These are phyloP conservation scores for Fraxinus paxiana DNA, from an alignment of 305 asterid genomes.

Conservation along the genomic window DNA sequence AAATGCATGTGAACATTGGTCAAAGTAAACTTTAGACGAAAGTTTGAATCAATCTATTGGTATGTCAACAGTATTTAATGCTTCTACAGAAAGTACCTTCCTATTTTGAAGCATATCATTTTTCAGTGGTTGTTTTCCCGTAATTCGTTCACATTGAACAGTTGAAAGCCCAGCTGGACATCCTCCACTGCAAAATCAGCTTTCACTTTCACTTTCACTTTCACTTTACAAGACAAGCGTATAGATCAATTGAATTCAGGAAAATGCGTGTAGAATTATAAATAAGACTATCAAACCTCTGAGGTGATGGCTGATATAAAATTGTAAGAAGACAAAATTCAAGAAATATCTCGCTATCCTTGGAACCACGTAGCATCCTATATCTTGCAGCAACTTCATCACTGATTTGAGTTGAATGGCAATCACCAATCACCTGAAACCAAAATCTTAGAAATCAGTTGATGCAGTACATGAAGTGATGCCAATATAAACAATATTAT, in stretches of 20 bases:
- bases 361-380: constrained; percentile 50
- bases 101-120: constrained; percentile 48
- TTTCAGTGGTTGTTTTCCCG: constrained; percentile 64
- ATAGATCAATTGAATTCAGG: constrained; percentile 11
- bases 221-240: constrained; percentile 26
- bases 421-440: constrained; percentile 84
- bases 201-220: constrained; percentile 30
- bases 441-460: constrained; percentile 23
- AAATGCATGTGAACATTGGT: constrained; percentile 9
- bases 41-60: constrained; percentile 7
- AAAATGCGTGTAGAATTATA: constrained; percentile 9
- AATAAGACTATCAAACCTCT: constrained; percentile 50
- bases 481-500: constrained; percentile 7
- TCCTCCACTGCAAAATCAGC: constrained; percentile 51
- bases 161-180: constrained; percentile 79
- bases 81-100: constrained; percentile 48
- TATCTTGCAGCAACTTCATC: constrained; percentile 60
- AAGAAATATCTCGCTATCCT: constrained; percentile 63
- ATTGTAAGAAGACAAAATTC: constrained; percentile 83
- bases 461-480: constrained; percentile 16
- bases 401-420: constrained; percentile 60
- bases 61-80: neutral
- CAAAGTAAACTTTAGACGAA: constrained; percentile 13
- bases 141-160: constrained; percentile 69
- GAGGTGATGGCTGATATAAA: constrained; percentile 73